Conservation (phyloP, 495 filamentous ascomycete genomes). For the Aspergillus wentii region DNA sequence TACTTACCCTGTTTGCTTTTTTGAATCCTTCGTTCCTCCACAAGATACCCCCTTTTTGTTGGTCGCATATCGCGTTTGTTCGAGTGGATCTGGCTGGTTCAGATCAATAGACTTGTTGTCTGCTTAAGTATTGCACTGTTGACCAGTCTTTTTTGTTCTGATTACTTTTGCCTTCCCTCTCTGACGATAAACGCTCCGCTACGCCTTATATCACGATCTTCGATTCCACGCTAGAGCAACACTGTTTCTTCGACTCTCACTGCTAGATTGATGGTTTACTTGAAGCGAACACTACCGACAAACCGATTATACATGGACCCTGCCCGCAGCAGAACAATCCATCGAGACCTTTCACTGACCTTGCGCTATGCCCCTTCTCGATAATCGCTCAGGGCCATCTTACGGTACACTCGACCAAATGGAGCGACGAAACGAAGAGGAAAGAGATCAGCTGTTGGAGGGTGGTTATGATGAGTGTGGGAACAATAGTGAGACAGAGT, state of each 20-base stretch:
- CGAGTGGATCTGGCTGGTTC: not conserved
- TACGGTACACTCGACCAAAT: constrained; percentile 36
- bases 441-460: constrained; percentile 29
- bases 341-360: constrained; percentile 6
- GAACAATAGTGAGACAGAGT: constrained; percentile 18
- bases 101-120: too few relatives aligned
- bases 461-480: constrained; percentile 25
- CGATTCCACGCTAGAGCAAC: too few relatives aligned
- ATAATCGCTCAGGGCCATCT: constrained; percentile 28
- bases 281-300: too few relatives aligned
- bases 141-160: too few relatives aligned
- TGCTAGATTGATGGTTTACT: too few relatives aligned
- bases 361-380: constrained; percentile 34
- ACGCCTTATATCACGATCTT: too few relatives aligned
- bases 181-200: too few relatives aligned
- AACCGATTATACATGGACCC: constrained; percentile 31
- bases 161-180: too few relatives aligned
- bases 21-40: constrained; percentile 4
- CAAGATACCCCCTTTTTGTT: constrained; percentile 14
- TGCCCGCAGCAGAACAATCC: not conserved
- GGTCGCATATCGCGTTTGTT: constrained; percentile 4
- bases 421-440: constrained; percentile 21
- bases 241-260: too few relatives aligned
- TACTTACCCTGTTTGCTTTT: constrained; percentile 8
- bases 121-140: too few relatives aligned